Evolutionary conservation across 192 early-diverging fungal genomes (phyloP).

Genomic region (Funneliformis geosporum): DNA sequence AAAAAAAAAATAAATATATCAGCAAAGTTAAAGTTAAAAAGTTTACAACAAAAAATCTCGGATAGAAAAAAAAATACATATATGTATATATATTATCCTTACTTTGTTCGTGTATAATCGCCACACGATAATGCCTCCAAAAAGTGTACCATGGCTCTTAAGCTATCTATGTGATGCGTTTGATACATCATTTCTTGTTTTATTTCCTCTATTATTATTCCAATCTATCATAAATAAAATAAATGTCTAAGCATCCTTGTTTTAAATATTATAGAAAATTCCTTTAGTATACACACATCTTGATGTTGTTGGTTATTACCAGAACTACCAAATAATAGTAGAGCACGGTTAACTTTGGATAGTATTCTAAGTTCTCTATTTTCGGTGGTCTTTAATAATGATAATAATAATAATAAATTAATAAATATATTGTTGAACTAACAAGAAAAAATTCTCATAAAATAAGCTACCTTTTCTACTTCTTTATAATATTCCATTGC

Average conservation of each 20-base stretch:
- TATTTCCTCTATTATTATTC: slow-evolving; percentile 19
- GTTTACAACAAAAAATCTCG: background rate
- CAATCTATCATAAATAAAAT: background rate
- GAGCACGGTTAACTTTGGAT: slow-evolving; percentile 13
- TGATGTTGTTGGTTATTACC: background rate
- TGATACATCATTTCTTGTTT: slow-evolving; percentile 33
- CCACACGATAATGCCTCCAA: slow-evolving; percentile 18
- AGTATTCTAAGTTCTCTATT: slow-evolving; percentile 6
- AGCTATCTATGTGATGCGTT: slow-evolving; percentile 34
- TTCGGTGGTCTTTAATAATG: background rate
- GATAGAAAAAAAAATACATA: background rate
- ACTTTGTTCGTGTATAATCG: slow-evolving; percentile 10
- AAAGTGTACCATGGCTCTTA: slow-evolving; percentile 2
- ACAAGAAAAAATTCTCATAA: background rate
- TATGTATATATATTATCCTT: no score
- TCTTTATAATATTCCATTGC: slow-evolving; percentile 1
- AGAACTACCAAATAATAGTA: slow-evolving; percentile 13
- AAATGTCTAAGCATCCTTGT: background rate
- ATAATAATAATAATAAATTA: background rate
- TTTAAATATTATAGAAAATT: background rate
- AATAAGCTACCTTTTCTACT: slow-evolving; percentile 23
- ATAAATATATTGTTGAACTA: no score
- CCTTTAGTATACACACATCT: background rate
- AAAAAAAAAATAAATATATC: background rate
- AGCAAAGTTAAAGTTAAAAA: no score